These are phyloP conservation scores for Fistulifera solaris DNA, from an alignment of 108 stramenopile species.

Conservation along the genomic window DNA sequence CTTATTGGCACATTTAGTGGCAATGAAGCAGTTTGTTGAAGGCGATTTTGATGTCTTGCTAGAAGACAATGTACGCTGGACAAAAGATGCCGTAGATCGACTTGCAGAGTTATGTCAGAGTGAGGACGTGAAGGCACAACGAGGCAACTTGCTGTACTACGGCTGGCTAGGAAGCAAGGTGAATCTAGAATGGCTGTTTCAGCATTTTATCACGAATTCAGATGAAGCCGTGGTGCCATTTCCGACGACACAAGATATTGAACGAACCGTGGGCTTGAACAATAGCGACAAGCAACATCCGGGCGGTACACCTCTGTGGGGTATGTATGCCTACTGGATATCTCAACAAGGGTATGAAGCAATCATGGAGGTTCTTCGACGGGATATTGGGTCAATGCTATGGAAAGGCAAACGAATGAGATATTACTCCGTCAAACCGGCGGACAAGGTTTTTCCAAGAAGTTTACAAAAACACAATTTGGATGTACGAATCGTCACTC, in stretches of 20 bases:
- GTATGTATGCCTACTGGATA: slow-evolving; percentile 72
- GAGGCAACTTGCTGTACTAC: slow-evolving; percentile 22
- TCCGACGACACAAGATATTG: slow-evolving; percentile 51
- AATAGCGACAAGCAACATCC: slow-evolving; percentile 21
- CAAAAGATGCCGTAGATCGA: slow-evolving; percentile 27
- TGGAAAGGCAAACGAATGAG: slow-evolving; percentile 80
- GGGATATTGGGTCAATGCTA: slow-evolving; percentile 72
- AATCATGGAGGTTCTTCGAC: slow-evolving; percentile 42
- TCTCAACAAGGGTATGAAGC: slow-evolving; percentile 45
- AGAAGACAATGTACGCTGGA: slow-evolving; percentile 81
- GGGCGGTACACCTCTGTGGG: slow-evolving; percentile 80
- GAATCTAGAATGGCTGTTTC: slow-evolving; percentile 68
- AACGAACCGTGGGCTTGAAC: slow-evolving; percentile 6
- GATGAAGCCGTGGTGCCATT: slow-evolving; percentile 38
- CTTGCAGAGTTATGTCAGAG: slow-evolving; percentile 13
- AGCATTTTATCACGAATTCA: slow-evolving; percentile 6
- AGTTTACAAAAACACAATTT: slow-evolving; percentile 21
- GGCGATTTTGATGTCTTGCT: slow-evolving; percentile 68
- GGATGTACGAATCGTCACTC: slow-evolving; percentile 53
- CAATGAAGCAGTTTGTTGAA: slow-evolving; percentile 56
- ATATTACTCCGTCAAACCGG: slow-evolving; percentile 66
- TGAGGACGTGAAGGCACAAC: slow-evolving; percentile 1
- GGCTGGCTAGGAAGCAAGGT: slow-evolving; percentile 76
- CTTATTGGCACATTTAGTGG: slow-evolving; percentile 72
- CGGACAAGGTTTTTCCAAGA: slow-evolving; percentile 80